These are phyloP conservation scores for Torulaspora globosa DNA, from an alignment of 1,139 yeast genomes.

Conservation along the genomic window DNA sequence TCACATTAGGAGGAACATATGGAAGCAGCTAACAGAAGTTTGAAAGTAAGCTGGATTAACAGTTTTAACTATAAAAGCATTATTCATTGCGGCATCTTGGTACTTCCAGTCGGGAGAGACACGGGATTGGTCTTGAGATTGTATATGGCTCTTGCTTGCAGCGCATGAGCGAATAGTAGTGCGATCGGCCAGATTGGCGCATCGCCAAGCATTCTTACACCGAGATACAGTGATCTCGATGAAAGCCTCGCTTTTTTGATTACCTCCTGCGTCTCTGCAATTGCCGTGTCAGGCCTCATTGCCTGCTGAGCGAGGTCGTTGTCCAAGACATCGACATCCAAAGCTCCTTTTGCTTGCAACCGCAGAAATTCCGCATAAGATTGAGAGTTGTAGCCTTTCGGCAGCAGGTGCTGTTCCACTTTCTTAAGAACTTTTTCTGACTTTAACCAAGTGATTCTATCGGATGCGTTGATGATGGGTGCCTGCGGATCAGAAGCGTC, in stretches of 20 bases:
- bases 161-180: conserved; percentile 68
- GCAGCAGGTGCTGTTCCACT: conserved; percentile 51
- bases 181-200: conserved; percentile 84
- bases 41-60: neutral
- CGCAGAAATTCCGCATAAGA: conserved; percentile 56
- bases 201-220: conserved; percentile 69
- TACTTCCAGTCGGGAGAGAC: neutral
- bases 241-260: conserved; percentile 50
- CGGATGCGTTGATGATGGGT: conserved; percentile 35
- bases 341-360: conserved; percentile 52
- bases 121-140: conserved; percentile 22
- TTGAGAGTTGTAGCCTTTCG: conserved; percentile 42
- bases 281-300: conserved; percentile 42
- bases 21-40: too few relatives aligned
- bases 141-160: conserved; percentile 58
- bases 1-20: neutral
- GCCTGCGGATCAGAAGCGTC: conserved; percentile 24
- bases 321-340: conserved; percentile 47
- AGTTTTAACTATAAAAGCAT: neutral
- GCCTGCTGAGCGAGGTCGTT: conserved; percentile 44
- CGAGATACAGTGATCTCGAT: conserved; percentile 55
- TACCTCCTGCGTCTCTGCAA: conserved; percentile 43
- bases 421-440: conserved; percentile 45
- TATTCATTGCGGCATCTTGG: neutral
- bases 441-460: conserved; percentile 40